A percentile compares a stretch with the other conserved stretches of the same genome.
Conservation (phyloP, 169 alveolate genomes). For the Ichthyophthirius multifiliis region DNA sequence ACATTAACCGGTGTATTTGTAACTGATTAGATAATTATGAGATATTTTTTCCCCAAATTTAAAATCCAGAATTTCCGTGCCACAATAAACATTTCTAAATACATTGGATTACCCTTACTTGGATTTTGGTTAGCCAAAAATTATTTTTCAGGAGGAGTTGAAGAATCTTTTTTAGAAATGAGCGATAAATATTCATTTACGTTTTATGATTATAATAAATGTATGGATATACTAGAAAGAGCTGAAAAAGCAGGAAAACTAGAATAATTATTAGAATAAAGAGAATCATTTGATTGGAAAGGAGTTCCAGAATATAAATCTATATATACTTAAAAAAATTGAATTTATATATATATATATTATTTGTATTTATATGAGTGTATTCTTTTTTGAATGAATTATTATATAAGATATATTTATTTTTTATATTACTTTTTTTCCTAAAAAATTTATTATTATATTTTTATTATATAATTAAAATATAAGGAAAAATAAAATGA, state of each 20-base stretch:
- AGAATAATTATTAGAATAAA: slow-evolving; percentile 5
- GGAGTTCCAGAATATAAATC: slow-evolving; percentile 12
- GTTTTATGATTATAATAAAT: background rate
- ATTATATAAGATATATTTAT: too few species aligned
- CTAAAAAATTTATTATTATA: too few species aligned
- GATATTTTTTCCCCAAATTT: background rate
- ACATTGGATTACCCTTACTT: background rate
- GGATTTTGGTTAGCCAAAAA: slow-evolving; percentile 10
- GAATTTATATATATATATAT: background rate
- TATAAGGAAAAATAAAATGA: too few species aligned
- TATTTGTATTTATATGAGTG: too few species aligned
- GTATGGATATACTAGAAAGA: slow-evolving; percentile 11
- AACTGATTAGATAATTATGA: slow-evolving; percentile 5
- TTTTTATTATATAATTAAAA: too few species aligned
- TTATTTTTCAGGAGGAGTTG: background rate
- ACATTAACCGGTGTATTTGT: background rate
- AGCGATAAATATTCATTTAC: slow-evolving; percentile 16
- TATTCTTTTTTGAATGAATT: too few species aligned
- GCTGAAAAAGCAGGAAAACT: slow-evolving; percentile 18
- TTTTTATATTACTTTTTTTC: too few species aligned
- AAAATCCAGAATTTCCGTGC: background rate
- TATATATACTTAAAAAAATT: background rate
- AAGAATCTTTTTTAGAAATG: background rate
- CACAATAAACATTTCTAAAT: background rate
- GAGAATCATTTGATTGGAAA: slow-evolving; percentile 16